Evolutionary conservation across 2,329 filamentous ascomycete species (phyloP).

Genomic region (Monilinia vaccinii-corymbosi): DNA sequence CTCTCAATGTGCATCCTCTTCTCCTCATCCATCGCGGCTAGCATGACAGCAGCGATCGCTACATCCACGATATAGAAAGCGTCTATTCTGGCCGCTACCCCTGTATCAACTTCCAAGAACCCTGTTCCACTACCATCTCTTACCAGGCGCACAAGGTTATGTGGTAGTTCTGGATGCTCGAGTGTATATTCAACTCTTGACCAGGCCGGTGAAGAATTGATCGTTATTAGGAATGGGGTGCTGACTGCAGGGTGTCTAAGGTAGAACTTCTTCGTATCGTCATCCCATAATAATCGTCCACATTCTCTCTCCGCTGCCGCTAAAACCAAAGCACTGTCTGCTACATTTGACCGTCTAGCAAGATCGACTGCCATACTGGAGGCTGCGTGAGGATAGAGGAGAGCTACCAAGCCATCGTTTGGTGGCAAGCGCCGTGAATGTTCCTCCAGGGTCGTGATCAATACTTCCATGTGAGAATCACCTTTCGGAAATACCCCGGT

Average conservation of each 20-base stretch:
- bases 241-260: slow-evolving; percentile 54
- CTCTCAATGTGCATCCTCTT: slow-evolving; percentile 41
- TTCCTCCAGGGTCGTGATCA: slow-evolving; percentile 50
- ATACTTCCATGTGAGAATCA: slow-evolving; percentile 35
- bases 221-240: slow-evolving; percentile 52
- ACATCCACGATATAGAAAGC: slow-evolving; percentile 55
- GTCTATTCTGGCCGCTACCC: slow-evolving; percentile 49
- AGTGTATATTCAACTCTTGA: slow-evolving; percentile 54
- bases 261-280: slow-evolving; percentile 49
- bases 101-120: slow-evolving; percentile 51
- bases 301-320: slow-evolving; percentile 59
- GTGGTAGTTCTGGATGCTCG: slow-evolving; percentile 53
- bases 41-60: slow-evolving; percentile 48
- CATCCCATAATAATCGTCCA: slow-evolving; percentile 63
- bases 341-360: slow-evolving; percentile 31
- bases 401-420: slow-evolving; percentile 55
- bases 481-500: slow-evolving; percentile 18
- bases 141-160: slow-evolving; percentile 50
- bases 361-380: slow-evolving; percentile 52
- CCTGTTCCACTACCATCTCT: slow-evolving; percentile 51
- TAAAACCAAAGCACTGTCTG: slow-evolving; percentile 50
- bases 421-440: slow-evolving; percentile 43
- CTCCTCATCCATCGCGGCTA: slow-evolving; percentile 50
- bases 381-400: slow-evolving; percentile 58
- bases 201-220: slow-evolving; percentile 50